Percentiles rank a stretch among this genome's conserved stretches.
phyloP scores from a whole-genome alignment of 2,329 filamentous ascomycete genomes.

The Fusarium tricinctum region DNA sequence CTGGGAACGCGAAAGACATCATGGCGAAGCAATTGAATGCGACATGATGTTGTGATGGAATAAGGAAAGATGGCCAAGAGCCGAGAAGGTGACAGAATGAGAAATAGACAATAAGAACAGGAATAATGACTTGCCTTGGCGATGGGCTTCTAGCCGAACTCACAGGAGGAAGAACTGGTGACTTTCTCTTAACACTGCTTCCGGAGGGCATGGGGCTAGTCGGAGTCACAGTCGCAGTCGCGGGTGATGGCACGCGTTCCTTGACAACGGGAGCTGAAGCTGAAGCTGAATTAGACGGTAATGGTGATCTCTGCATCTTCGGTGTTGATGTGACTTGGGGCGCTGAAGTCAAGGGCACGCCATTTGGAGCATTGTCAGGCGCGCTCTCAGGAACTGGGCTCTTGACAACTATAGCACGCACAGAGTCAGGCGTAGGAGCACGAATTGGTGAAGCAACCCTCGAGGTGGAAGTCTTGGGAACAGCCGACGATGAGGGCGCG shows the following conservation, averaged over 20 bases:
- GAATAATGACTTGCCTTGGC: slow-evolving; percentile 32
- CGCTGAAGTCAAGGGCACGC: slow-evolving; percentile 15
- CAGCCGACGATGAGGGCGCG: slow-evolving; percentile 44
- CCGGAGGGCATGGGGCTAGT: slow-evolving; percentile 10
- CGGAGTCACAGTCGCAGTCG: slow-evolving; percentile 7
- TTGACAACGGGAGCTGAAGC: slow-evolving; percentile 30
- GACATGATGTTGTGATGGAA: slow-evolving; percentile 11
- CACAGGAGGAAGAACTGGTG: slow-evolving; percentile 9
- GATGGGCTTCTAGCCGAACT: slow-evolving; percentile 23
- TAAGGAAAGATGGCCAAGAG: neutral
- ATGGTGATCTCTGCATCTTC: slow-evolving; percentile 29
- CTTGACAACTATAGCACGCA: slow-evolving; percentile 35
- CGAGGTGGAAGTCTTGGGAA: slow-evolving; percentile 38
- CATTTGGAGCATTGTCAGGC: slow-evolving; percentile 22
- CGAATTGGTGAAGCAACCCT: slow-evolving; percentile 41
- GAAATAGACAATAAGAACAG: neutral
- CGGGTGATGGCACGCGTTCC: slow-evolving; percentile 40
- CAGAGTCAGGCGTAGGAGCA: slow-evolving; percentile 44
- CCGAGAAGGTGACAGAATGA: neutral
- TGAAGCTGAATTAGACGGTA: slow-evolving; percentile 33
- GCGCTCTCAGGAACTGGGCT: slow-evolving; percentile 30
- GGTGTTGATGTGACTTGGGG: slow-evolving; percentile 22
- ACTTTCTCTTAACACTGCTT: slow-evolving; percentile 30
- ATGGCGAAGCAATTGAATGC: slow-evolving; percentile 27
- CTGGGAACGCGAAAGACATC: slow-evolving; percentile 35